A percentile compares a stretch with the other conserved stretches of the same genome.
These are phyloP conservation scores for Metschnikowia reukaufii DNA, from an alignment of 805 yeast genomes.

Conservation along the genomic window DNA sequence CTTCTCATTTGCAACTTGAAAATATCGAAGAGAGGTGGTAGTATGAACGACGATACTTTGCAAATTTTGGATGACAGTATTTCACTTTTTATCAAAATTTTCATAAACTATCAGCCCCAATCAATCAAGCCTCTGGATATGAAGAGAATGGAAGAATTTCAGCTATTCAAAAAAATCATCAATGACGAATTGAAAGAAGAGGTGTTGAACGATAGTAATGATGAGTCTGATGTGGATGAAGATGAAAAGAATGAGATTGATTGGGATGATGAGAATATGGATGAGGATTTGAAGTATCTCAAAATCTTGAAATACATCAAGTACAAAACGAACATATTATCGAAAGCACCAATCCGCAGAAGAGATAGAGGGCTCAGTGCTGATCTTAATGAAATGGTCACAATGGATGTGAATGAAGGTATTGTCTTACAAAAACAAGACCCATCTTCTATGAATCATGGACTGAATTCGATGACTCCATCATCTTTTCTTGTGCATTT, in stretches of 20 bases:
- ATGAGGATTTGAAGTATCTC: slow-evolving; percentile 45
- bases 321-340: slow-evolving; percentile 29
- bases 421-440: not conserved
- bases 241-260: slow-evolving; percentile 38
- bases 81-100: slow-evolving; percentile 36
- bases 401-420: slow-evolving; percentile 8
- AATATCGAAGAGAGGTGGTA: slow-evolving; percentile 30
- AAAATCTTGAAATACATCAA: slow-evolving; percentile 42
- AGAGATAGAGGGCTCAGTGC: too few species aligned
- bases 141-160: slow-evolving; percentile 33
- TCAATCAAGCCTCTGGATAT: slow-evolving; percentile 20
- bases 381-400: too few species aligned
- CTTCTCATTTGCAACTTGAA: slow-evolving; percentile 41
- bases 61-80: slow-evolving; percentile 22
- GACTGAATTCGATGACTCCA: not conserved
- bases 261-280: slow-evolving; percentile 50
- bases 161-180: slow-evolving; percentile 36
- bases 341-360: too few species aligned
- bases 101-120: slow-evolving; percentile 38
- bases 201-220: slow-evolving; percentile 30
- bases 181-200: slow-evolving; percentile 42
- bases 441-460: not conserved
- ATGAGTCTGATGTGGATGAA: slow-evolving; percentile 30
- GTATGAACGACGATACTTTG: slow-evolving; percentile 19
- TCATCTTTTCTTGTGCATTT: slow-evolving; percentile 6